Base-by-base conservation (phyloP, 2,329 filamentous ascomycete species). In the Ophiocordyceps camponoti-floridani region DNA sequence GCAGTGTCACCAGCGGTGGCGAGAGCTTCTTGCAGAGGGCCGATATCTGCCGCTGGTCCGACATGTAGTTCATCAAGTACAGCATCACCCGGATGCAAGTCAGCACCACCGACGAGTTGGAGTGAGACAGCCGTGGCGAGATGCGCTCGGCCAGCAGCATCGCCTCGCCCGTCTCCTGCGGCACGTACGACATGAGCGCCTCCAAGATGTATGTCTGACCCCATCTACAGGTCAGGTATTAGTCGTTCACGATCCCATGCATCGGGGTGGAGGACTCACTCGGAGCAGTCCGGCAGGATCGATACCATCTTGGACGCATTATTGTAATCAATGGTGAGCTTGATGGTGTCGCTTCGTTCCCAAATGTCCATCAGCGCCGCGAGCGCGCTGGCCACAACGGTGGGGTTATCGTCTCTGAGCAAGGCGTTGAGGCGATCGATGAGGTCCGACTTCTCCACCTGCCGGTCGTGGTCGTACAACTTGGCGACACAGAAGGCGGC, bases 291-390 rank as follows among this genome's bases (percentile, higher is more conserved):
- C 2, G 91, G 82, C 23, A 98, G 64, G 48, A 98, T 96, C 40
- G 91, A 87, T 33, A 96, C 87, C 70, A 98, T 91, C 66, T 98
- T 98, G 44, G 89, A 96, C 26, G 91, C 91, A 63, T 94, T 98
- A 49, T 79, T 78, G 59, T 98, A 96, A 64, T 98, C 91, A 54
- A 98, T 95, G 4, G 91, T 96, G 50, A 98, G 77, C 60, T 94
- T 95, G 62, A 98, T 98, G 47, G 84, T 86, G 62, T 96, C 89
- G 59, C 88, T 96, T 47, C 89, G 75, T 61, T 96, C 91, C 91
- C 91, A 98, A 43, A 98, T 96, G 62, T 98, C 91, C 77, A 94
- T 91, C 56, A 98, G 62, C 33, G 84, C 74, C 26, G 91, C 89
- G 49, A 98, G 65, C 7, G 93, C 88, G 58, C 88, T 95, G 11